Evolutionary conservation across 2,329 filamentous ascomycete species (phyloP).

Genomic region (Cladosporium colombiae): DNA sequence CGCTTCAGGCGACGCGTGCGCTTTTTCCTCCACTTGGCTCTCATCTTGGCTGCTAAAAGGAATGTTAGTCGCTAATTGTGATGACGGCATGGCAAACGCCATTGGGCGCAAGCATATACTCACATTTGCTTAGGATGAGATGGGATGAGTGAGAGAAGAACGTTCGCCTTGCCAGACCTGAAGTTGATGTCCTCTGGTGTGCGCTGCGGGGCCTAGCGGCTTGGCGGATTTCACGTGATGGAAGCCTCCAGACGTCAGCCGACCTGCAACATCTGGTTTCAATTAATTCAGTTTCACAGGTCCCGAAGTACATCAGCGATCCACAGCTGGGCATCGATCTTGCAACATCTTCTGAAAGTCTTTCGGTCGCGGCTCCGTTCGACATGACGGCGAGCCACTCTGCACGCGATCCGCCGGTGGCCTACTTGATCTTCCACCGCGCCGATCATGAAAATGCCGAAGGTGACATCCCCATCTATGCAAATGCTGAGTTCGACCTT

Average conservation of each 20-base stretch:
- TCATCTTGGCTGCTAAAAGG: constrained; percentile 53
- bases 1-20: constrained; percentile 97
- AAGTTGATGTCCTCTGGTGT: constrained; percentile 13
- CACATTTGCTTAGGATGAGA: constrained; percentile 21
- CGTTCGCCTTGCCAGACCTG: not conserved
- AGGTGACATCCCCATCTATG: constrained; percentile 8
- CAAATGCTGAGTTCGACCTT: constrained; percentile 32
- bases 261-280: not conserved
- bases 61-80: not conserved
- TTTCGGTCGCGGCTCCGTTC: constrained; percentile 7
- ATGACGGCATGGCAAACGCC: not conserved
- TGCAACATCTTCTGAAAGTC: not conserved
- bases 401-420: not conserved
- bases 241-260: constrained; percentile 14
- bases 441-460: not conserved
- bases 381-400: not conserved
- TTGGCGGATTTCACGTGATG: constrained; percentile 15
- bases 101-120: constrained; percentile 12
- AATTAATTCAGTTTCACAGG: constrained; percentile 6
- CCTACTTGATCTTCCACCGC: constrained; percentile 7
- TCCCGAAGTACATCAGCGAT: constrained; percentile 18
- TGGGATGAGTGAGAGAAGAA: constrained; percentile 19
- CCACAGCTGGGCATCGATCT: constrained; percentile 6
- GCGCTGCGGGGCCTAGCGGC: constrained; percentile 13
- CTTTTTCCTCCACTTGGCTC: constrained; percentile 99